A percentile compares a stretch with the other conserved stretches of the same genome.
phyloP scores from a whole-genome alignment of 2,329 filamentous ascomycete genomes.

The Hypoxylon sp. region DNA sequence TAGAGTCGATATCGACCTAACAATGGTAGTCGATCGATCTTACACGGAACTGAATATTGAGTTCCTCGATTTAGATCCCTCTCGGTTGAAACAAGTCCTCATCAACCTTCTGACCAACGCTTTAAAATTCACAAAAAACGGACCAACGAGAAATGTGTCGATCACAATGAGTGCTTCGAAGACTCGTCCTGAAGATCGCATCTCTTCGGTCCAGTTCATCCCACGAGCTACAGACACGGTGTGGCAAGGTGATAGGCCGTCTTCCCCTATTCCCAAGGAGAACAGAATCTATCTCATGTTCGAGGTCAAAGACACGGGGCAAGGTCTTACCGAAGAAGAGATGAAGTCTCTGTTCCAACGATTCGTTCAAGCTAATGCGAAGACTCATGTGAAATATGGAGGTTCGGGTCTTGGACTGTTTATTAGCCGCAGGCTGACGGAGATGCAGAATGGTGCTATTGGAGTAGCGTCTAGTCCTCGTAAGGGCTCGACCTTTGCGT shows the following conservation, averaged over 20 bases:
- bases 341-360: slow-evolving; percentile 76
- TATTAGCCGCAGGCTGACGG: slow-evolving; percentile 80
- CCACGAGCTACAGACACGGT: slow-evolving; percentile 67
- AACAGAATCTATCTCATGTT: slow-evolving; percentile 79
- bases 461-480: slow-evolving; percentile 77
- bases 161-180: slow-evolving; percentile 65
- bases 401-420: slow-evolving; percentile 79
- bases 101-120: slow-evolving; percentile 81
- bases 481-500: slow-evolving; percentile 79
- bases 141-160: slow-evolving; percentile 70
- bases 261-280: slow-evolving; percentile 36
- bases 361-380: slow-evolving; percentile 76
- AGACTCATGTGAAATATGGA: slow-evolving; percentile 79
- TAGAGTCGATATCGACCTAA: slow-evolving; percentile 78
- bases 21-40: slow-evolving; percentile 76
- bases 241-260: slow-evolving; percentile 75
- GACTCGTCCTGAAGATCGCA: slow-evolving; percentile 59
- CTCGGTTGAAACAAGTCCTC: slow-evolving; percentile 79
- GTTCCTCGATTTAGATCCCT: slow-evolving; percentile 81
- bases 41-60: slow-evolving; percentile 74
- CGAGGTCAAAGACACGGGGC: slow-evolving; percentile 78
- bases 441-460: slow-evolving; percentile 82
- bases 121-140: slow-evolving; percentile 74
- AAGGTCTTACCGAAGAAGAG: slow-evolving; percentile 73
- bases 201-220: slow-evolving; percentile 72